Percentiles rank a stretch among this genome's conserved stretches.
These are phyloP conservation scores for Cyberlindnera maclurae DNA, from an alignment of 805 yeast species.

Conservation along the genomic window DNA sequence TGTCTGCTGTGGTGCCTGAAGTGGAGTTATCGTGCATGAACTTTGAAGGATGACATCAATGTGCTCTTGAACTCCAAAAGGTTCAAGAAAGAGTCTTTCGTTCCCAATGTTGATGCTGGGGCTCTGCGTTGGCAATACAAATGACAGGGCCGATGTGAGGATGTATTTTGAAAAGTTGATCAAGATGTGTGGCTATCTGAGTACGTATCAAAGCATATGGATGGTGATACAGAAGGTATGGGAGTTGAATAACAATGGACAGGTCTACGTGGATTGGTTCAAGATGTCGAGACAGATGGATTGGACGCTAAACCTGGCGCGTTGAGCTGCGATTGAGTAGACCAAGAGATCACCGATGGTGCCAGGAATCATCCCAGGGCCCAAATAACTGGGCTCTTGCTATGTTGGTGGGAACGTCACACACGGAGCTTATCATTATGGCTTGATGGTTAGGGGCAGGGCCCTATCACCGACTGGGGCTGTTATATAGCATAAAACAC, in stretches of 20 bases:
- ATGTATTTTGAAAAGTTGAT: conserved; percentile 23
- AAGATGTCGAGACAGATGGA: conserved; percentile 33
- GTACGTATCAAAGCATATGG: conserved; percentile 29
- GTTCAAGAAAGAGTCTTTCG: conserved; percentile 40
- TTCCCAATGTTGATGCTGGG: conserved; percentile 35
- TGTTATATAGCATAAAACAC: no score
- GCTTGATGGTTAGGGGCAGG: no score
- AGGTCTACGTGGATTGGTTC: conserved; percentile 35
- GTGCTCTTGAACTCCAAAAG: conserved; percentile 38
- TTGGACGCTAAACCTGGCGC: conserved; percentile 28
- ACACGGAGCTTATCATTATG: no score
- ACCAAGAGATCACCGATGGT: no score
- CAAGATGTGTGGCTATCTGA: conserved; percentile 27
- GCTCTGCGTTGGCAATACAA: conserved; percentile 20
- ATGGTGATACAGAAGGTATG: conserved; percentile 32
- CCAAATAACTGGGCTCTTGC: no score
- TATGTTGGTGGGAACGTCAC: no score
- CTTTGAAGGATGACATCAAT: conserved; percentile 42
- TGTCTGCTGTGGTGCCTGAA: conserved; percentile 46
- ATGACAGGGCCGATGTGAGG: conserved; percentile 20
- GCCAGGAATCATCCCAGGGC: no score
- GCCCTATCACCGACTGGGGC: no score
- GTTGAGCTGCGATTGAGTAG: no score
- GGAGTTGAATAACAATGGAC: conserved; percentile 28
- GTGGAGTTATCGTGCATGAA: conserved; percentile 44